These are phyloP conservation scores for Xylaria castorea DNA, from an alignment of 495 filamentous ascomycete species.

Conservation along the genomic window DNA sequence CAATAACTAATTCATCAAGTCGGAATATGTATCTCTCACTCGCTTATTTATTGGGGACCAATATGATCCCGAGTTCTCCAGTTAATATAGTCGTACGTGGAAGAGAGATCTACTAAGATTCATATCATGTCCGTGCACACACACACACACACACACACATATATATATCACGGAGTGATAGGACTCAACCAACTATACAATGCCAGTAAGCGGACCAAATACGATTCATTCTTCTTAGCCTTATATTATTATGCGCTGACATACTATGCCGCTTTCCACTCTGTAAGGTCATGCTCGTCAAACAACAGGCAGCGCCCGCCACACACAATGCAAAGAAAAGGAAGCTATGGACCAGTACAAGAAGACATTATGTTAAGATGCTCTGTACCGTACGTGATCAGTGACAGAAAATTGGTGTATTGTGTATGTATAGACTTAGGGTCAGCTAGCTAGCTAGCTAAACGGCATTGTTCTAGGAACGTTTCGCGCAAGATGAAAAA, in stretches of 20 bases:
- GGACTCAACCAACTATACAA: background rate
- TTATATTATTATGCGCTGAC: background rate
- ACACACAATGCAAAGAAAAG: background rate
- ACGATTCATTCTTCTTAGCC: background rate
- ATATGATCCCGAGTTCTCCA: background rate
- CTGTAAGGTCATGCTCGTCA: background rate
- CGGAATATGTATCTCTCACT: background rate
- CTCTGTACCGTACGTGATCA: background rate
- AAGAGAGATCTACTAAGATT: background rate
- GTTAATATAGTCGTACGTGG: background rate
- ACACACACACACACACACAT: background rate
- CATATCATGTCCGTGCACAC: background rate
- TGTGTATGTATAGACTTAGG: background rate
- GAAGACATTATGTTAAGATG: no score
- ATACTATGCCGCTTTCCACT: background rate
- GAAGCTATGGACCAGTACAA: no score
- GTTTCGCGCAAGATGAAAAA: background rate
- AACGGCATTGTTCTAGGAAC: background rate
- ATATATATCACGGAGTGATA: background rate
- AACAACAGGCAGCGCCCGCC: background rate
- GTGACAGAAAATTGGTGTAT: background rate
- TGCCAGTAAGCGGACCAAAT: background rate
- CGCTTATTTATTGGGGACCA: background rate
- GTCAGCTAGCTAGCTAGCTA: no score
- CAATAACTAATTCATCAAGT: background rate